A percentile compares a stretch with the other conserved stretches of the same genome.
Evolutionary conservation across 2,329 filamentous ascomycete genomes (phyloP).

Genomic region (Penicillium vulpinum): DNA sequence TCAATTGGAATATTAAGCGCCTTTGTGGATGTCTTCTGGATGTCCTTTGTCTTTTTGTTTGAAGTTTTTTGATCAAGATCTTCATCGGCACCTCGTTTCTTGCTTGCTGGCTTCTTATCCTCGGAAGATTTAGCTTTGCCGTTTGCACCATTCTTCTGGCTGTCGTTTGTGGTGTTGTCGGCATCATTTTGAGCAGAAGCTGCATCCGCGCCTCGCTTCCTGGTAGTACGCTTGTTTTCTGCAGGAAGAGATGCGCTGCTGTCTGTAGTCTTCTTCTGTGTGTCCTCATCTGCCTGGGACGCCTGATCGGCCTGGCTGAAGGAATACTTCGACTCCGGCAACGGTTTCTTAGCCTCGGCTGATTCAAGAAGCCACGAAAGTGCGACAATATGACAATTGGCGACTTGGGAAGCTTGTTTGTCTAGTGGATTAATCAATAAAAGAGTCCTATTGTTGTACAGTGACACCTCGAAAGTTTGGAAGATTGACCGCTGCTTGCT

Average conservation of each 20-base stretch:
- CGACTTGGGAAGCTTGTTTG: conserved; percentile 48
- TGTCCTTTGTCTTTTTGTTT: conserved; percentile 46
- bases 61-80: conserved; percentile 6
- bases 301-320: conserved; percentile 22
- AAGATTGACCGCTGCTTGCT: neutral
- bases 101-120: conserved; percentile 19
- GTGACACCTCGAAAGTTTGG: neutral
- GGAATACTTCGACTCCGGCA: conserved; percentile 43
- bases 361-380: conserved; percentile 65
- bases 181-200: neutral
- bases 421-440: conserved; percentile 53
- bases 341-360: conserved; percentile 43
- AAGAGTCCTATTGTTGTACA: accelerated
- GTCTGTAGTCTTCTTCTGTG: conserved; percentile 25
- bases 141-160: conserved; percentile 22
- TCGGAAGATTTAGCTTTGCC: neutral
- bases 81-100: conserved; percentile 7
- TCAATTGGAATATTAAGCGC: conserved; percentile 51
- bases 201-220: neutral
- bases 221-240: neutral
- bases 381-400: conserved; percentile 57
- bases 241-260: neutral
- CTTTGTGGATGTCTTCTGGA: conserved; percentile 47
- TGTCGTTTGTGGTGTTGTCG: too few relatives aligned
- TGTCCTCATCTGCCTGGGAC: conserved; percentile 11